Conservation (phyloP, 169 alveolate species). For the Pseudocohnilembus persalinus region DNA sequence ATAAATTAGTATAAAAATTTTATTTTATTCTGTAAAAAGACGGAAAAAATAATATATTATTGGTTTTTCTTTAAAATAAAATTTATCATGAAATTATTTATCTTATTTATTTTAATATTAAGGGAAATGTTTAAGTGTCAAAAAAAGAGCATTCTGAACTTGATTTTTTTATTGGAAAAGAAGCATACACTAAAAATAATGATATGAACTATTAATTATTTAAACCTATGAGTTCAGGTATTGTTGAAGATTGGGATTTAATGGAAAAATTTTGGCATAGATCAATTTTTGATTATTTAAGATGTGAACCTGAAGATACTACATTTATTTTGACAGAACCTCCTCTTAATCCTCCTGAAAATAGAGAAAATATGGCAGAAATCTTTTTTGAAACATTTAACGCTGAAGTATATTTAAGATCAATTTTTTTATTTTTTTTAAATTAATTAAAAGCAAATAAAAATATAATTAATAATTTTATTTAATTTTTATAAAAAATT, state of each 20-base stretch:
- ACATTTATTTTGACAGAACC: conserved; percentile 77
- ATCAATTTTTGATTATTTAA: conserved; percentile 57
- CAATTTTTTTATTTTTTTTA: no score
- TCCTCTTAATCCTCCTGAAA: conserved; percentile 84
- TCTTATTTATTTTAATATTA: not conserved
- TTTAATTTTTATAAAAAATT: no score
- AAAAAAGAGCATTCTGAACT: conserved; percentile 50
- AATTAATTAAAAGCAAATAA: not conserved
- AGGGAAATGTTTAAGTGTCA: conserved; percentile 31
- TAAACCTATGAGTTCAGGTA: conserved; percentile 63
- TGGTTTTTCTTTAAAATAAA: no score
- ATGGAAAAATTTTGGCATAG: conserved; percentile 82
- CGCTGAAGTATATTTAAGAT: conserved; percentile 30
- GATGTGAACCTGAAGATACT: conserved; percentile 80
- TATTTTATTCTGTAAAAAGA: no score
- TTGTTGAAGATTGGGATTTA: conserved; percentile 71
- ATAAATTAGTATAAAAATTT: no score
- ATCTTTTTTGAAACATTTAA: conserved; percentile 79
- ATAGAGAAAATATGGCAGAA: conserved; percentile 82
- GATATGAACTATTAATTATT: conserved; percentile 9
- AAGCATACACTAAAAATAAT: conserved; percentile 55
- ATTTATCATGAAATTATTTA: no score
- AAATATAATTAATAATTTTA: no score
- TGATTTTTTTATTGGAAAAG: conserved; percentile 71
- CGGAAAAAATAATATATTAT: no score